These are phyloP conservation scores for Atkinsonella hypoxylon DNA, from an alignment of 2,329 filamentous ascomycete genomes.

Conservation along the genomic window DNA sequence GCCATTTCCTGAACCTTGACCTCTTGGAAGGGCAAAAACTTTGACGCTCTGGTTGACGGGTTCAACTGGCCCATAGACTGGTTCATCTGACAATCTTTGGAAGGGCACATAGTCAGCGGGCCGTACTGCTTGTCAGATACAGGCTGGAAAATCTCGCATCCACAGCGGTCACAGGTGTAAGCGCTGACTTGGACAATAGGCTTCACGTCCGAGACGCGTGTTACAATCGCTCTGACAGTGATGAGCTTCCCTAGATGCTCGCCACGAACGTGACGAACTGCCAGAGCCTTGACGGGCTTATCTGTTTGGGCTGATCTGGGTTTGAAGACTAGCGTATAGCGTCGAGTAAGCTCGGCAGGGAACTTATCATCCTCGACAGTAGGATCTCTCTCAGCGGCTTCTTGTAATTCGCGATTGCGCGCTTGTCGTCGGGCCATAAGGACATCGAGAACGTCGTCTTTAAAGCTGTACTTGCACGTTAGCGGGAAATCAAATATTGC, in stretches of 20 bases:
- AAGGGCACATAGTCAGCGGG: slow-evolving; percentile 77
- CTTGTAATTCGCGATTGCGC: slow-evolving; percentile 66
- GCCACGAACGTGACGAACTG: slow-evolving; percentile 86
- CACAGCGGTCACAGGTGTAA: slow-evolving; percentile 93
- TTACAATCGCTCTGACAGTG: slow-evolving; percentile 87
- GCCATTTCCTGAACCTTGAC: slow-evolving; percentile 98
- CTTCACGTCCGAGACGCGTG: slow-evolving; percentile 94
- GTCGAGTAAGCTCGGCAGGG: slow-evolving; percentile 78
- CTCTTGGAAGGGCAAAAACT: slow-evolving; percentile 95
- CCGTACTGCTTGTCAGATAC: slow-evolving; percentile 84
- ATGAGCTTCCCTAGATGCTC: slow-evolving; percentile 90
- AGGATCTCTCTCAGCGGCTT: slow-evolving; percentile 56
- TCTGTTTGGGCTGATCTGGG: slow-evolving; percentile 64
- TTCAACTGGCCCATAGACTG: slow-evolving; percentile 90
- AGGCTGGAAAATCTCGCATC: slow-evolving; percentile 95
- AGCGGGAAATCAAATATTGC: neutral
- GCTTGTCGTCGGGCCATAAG: slow-evolving; percentile 86
- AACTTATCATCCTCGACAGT: slow-evolving; percentile 64
- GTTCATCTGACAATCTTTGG: slow-evolving; percentile 78
- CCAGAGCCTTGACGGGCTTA: slow-evolving; percentile 52
- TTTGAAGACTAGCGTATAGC: slow-evolving; percentile 95
- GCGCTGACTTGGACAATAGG: slow-evolving; percentile 95
- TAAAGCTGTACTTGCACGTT: slow-evolving; percentile 52
- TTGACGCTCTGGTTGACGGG: slow-evolving; percentile 88
- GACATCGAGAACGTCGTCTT: slow-evolving; percentile 93